These are phyloP conservation scores for Arabidopsis thaliana DNA, from an alignment of 345 rosid genomes.

Conservation along the genomic window TAIR10.1 NC_003074.8:5594001-5594500, in stretches of 20 bases:
- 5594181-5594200: slow-evolving; percentile 34
- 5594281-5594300: too few relatives aligned
- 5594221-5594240: slow-evolving; percentile 34
- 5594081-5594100: slow-evolving; percentile 10
- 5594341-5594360: slow-evolving; percentile 43
- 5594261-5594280: slow-evolving; percentile 20
- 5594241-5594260: slow-evolving; percentile 32
- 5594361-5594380: slow-evolving; percentile 36
- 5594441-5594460: slow-evolving; percentile 28
- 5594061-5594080: not conserved
- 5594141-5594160: not conserved
- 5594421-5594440: not conserved
- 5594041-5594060: slow-evolving; percentile 18
- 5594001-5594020: slow-evolving; percentile 36
- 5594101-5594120: not conserved
- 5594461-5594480: slow-evolving; percentile 40
- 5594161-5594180: not conserved
- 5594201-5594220: slow-evolving; percentile 32
- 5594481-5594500: slow-evolving; percentile 42
- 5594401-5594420: slow-evolving; percentile 1
- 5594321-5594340: slow-evolving; percentile 37
- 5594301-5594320: slow-evolving; percentile 1
- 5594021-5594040: slow-evolving; percentile 23
- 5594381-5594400: slow-evolving; percentile 43
- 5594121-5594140: not conserved